A percentile compares a stretch with the other conserved stretches of the same genome.
Evolutionary conservation across 1,284 basidiomycete species (phyloP).

Genomic region (Uromyces viciae-fabae): DNA sequence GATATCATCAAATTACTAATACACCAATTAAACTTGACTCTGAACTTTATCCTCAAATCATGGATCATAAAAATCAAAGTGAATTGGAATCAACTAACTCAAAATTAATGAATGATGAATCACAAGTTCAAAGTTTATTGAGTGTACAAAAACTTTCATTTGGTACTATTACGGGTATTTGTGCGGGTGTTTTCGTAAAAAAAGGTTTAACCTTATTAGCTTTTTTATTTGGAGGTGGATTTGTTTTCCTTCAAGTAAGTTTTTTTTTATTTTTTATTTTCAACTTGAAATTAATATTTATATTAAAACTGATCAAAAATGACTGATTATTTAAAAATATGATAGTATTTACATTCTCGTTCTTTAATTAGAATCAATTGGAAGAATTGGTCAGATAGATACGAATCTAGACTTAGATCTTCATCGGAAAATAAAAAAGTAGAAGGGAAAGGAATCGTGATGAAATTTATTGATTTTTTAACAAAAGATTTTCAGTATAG

Average conservation of each 20-base stretch:
- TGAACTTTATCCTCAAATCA: not conserved
- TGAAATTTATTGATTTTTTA: slow-evolving; percentile 32
- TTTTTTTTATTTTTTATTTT: not conserved
- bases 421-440: too few species aligned
- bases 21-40: not conserved
- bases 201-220: slow-evolving; percentile 33
- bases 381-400: slow-evolving; percentile 8
- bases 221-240: slow-evolving; percentile 28
- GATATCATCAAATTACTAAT: not conserved
- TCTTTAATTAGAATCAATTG: slow-evolving; percentile 33
- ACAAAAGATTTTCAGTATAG: slow-evolving; percentile 34
- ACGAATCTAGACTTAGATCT: slow-evolving; percentile 4
- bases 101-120: too few species aligned
- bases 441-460: not conserved
- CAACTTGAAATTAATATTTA: not conserved
- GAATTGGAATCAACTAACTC: not conserved
- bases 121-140: slow-evolving; percentile 14
- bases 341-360: slow-evolving; percentile 30
- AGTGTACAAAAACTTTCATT: slow-evolving; percentile 39
- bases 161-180: slow-evolving; percentile 31
- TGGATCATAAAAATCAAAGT: not conserved
- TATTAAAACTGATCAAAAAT: not conserved
- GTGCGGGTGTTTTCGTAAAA: slow-evolving; percentile 34
- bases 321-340: not conserved
- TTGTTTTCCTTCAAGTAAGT: slow-evolving; percentile 40